A percentile compares a stretch with the other conserved stretches of the same genome.
Evolutionary conservation across 495 filamentous ascomycete species (phyloP).

Genomic region (Trichoderma asperelloides): DNA sequence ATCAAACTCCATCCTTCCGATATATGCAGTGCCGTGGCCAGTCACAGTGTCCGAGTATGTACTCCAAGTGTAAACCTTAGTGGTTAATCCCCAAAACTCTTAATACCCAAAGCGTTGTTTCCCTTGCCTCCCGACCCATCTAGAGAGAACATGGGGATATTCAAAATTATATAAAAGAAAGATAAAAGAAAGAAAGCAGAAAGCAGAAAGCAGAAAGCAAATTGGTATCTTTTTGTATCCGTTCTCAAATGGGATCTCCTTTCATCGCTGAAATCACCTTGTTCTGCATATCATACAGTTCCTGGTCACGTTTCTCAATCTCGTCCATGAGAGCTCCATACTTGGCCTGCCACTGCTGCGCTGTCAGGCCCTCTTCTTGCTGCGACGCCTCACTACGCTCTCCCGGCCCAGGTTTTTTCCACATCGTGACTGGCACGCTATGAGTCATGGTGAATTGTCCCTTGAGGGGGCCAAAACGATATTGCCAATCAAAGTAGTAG

Average conservation of each 20-base stretch:
- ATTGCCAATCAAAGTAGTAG: conserved; percentile 38
- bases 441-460: conserved; percentile 40
- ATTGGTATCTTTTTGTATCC: background rate
- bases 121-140: background rate
- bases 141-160: background rate
- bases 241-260: background rate
- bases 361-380: conserved; percentile 8
- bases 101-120: too few relatives aligned
- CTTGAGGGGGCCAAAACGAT: conserved; percentile 33
- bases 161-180: too few relatives aligned
- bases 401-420: conserved; percentile 22
- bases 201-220: background rate
- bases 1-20: too few relatives aligned
- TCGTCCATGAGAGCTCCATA: conserved; percentile 26
- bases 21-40: too few relatives aligned
- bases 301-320: conserved; percentile 23
- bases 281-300: conserved; percentile 18
- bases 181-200: background rate
- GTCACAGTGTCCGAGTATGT: too few relatives aligned
- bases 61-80: too few relatives aligned
- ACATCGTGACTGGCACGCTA: conserved; percentile 31
- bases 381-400: conserved; percentile 22
- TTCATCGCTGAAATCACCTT: conserved; percentile 19
- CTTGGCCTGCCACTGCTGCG: conserved; percentile 17
- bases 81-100: too few relatives aligned